Evolutionary conservation across 495 filamentous ascomycete genomes (phyloP).

Genomic region (Penicillium flavigenum): DNA sequence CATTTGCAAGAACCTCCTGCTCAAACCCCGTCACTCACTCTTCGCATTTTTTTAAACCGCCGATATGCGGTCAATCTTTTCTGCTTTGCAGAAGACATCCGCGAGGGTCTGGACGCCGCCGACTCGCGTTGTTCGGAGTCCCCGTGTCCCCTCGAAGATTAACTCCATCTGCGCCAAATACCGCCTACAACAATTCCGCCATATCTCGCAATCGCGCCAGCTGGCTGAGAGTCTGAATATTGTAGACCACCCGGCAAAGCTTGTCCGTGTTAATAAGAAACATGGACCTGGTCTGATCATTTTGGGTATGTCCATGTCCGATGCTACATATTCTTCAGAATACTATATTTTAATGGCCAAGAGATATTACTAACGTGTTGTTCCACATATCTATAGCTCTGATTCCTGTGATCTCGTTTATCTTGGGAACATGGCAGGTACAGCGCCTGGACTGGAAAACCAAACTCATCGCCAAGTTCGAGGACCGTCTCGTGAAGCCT

Average conservation of each 20-base stretch:
- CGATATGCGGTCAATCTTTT: constrained; percentile 37
- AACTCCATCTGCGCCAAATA: constrained; percentile 42
- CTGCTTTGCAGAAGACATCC: constrained; percentile 29
- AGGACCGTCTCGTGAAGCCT: constrained; percentile 82
- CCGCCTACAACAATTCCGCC: constrained; percentile 39
- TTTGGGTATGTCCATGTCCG: constrained; percentile 55
- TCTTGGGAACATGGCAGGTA: constrained; percentile 94
- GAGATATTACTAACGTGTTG: constrained; percentile 3
- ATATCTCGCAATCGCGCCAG: constrained; percentile 25
- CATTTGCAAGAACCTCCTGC: background rate
- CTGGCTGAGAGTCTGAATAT: constrained; percentile 54
- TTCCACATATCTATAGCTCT: constrained; percentile 54
- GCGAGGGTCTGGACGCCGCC: constrained; percentile 25
- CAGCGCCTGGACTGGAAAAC: constrained; percentile 91
- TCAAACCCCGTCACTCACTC: background rate
- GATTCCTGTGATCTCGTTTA: constrained; percentile 89
- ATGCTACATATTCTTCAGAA: background rate
- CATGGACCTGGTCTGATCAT: constrained; percentile 83
- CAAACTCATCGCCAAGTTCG: constrained; percentile 80
- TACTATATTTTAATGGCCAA: background rate
- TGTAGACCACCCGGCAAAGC: constrained; percentile 76
- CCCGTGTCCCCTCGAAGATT: constrained; percentile 24
- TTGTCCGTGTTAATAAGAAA: constrained; percentile 67
- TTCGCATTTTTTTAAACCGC: background rate
- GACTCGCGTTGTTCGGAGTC: constrained; percentile 19